Evolutionary conservation across 306 rosid genomes (phyloP), one percentile per base, ranked within the genome.

Genomic region (Fragaria vesca): DNA sequence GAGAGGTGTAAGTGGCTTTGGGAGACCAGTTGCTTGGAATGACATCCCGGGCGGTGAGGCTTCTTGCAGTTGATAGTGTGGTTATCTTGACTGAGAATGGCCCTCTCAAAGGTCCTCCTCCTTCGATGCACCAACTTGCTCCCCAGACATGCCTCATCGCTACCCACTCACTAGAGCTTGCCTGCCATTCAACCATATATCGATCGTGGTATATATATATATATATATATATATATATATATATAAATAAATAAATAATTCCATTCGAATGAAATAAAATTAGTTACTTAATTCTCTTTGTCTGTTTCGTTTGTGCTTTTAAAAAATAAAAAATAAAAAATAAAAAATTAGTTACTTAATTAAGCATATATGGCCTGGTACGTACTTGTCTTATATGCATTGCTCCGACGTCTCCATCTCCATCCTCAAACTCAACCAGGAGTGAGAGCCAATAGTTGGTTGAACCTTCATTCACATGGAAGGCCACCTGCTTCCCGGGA

Each of bases 381-480:
- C 84, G 2, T 85, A 90, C 98, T 54, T 86, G 81, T 90, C 76
- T 91, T 36, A 94, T 86, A 55, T 90, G 91, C 97, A 94, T 92
- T 63, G 97, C 84, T 62, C 90, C 81, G 9, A 94, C 74, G 79
- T 92, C 98, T 10, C 98, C 98, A 72, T 94, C 98, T 77, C 90
- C 98, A 62, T 87, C 92, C 85, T 88, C 97, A 81, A 83, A 94
- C 68, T 86, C 92, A 4, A 83, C 95, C 43, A 92, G 72, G 80
- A 94, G 89, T n/a, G 98, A 94, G 2, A 94, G 87, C 90, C 90
- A 94, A 72, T 32, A 93, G 5, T 90, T 87, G 15, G 98, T 89
- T 30, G 98, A 94, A 26, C 98, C 98, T 89, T 94, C 98, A 46
- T 92, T 90, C 4, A 94, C 97, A 71, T 78, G 92, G 83, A 92